Conservation (phyloP, 306 rosid genomes). For the Cotoneaster glaucophyllus region DNA sequence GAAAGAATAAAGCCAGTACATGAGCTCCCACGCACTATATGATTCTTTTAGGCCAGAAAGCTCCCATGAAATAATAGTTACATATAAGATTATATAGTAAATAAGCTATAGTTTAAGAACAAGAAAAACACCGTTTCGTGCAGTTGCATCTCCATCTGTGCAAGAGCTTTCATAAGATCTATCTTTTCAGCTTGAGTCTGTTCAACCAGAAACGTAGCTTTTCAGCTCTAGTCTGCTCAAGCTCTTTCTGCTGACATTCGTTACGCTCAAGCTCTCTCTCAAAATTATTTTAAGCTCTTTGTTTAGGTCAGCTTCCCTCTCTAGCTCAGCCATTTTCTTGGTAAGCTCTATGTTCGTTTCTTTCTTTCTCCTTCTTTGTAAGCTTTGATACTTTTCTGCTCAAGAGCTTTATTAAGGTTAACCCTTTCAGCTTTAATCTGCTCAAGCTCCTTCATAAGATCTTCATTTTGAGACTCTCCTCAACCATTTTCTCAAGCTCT, state of each 20-base stretch:
- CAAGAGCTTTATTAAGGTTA: neutral
- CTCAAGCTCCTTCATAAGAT: neutral
- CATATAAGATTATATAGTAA: too few species aligned
- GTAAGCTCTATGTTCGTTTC: neutral
- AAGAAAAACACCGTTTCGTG: constrained; percentile 36
- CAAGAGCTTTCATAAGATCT: neutral
- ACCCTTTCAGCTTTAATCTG: neutral
- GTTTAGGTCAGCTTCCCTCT: neutral
- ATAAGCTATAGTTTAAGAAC: too few species aligned
- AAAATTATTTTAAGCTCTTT: neutral
- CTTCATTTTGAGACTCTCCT: neutral
- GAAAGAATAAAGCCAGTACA: neutral
- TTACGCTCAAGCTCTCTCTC: neutral
- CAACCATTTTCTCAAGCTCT: neutral
- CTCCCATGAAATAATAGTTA: neutral
- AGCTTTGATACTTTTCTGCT: neutral
- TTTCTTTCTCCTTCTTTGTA: neutral
- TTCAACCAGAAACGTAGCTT: neutral
- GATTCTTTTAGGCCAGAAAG: neutral
- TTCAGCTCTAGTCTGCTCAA: constrained; percentile 10
- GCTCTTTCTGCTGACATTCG: neutral
- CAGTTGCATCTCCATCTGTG: constrained; percentile 37
- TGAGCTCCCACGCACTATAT: neutral
- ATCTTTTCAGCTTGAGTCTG: constrained; percentile 12
- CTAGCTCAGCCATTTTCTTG: neutral